phyloP scores from a whole-genome alignment of 169 alveolate genomes.

The Miamiensis avidus region DNA sequence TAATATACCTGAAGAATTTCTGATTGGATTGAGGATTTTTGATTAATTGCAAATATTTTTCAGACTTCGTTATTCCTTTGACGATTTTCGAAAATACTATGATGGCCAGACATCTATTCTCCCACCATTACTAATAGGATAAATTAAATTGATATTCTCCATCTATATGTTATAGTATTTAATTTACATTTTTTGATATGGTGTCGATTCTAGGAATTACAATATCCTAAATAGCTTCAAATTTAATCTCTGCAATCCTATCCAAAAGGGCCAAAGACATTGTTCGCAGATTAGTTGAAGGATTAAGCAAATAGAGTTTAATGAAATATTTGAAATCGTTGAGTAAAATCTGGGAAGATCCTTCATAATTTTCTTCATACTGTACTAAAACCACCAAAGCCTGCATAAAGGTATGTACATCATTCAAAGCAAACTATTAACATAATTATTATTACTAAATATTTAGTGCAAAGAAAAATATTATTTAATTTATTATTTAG shows the following conservation, averaged over 20 bases:
- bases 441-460: neutral
- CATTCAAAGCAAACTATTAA: conserved; percentile 9
- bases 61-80: conserved; percentile 26
- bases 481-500: too few relatives aligned
- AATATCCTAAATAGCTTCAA: conserved; percentile 3
- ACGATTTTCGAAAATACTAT: conserved; percentile 34
- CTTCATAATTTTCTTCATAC: conserved; percentile 17
- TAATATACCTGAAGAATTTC: conserved; percentile 23
- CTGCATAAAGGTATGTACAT: conserved; percentile 30
- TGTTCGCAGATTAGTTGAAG: conserved; percentile 24
- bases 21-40: conserved; percentile 37
- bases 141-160: too few relatives aligned
- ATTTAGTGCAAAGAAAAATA: neutral
- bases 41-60: conserved; percentile 29
- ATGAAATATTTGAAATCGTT: conserved; percentile 22
- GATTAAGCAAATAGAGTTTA: conserved; percentile 8
- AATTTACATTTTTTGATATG: conserved; percentile 6
- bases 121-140: conserved; percentile 40
- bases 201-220: conserved; percentile 1
- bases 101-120: conserved; percentile 30
- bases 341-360: conserved; percentile 3
- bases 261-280: conserved; percentile 33
- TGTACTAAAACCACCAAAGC: conserved; percentile 30
- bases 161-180: too few relatives aligned
- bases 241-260: conserved; percentile 31